These are phyloP conservation scores for Pterulicium gracile DNA, from an alignment of 1,284 basidiomycete genomes.

Conservation along the genomic window DNA sequence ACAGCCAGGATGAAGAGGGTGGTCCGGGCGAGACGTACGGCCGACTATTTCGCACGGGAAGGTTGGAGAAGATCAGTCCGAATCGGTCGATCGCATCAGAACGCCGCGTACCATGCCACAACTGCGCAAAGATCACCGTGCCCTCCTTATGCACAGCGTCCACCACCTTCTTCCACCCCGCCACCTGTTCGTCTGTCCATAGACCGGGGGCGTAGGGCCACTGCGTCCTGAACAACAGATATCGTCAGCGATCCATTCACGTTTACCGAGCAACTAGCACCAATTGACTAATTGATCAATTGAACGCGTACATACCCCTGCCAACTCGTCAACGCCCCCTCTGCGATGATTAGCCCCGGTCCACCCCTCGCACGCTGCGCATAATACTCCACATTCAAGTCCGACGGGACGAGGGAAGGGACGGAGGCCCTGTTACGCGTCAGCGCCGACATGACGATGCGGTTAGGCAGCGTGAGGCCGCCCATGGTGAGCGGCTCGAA, in stretches of 20 bases:
- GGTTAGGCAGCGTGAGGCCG: constrained; percentile 7
- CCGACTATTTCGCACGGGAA: constrained; percentile 10
- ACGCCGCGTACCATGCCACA: constrained; percentile 25
- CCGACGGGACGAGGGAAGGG: constrained; percentile 9
- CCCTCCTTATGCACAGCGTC: constrained; percentile 32
- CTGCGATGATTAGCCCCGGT: constrained; percentile 12
- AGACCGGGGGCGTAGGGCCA: constrained; percentile 23
- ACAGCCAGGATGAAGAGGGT: too few species aligned
- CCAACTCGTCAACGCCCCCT: constrained; percentile 10
- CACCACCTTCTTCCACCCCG: constrained; percentile 25
- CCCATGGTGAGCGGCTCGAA: constrained; percentile 11
- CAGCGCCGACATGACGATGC: constrained; percentile 7
- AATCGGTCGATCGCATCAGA: too few species aligned
- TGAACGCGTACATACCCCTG: constrained; percentile 9
- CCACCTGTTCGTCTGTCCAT: constrained; percentile 22
- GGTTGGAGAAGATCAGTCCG: too few species aligned
- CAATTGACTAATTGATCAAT: background rate
- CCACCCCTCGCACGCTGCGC: constrained; percentile 10
- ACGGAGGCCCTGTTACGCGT: background rate
- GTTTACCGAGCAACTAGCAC: background rate
- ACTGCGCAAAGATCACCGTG: constrained; percentile 26
- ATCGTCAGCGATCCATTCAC: background rate
- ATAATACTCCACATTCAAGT: constrained; percentile 12
- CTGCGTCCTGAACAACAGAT: constrained; percentile 17
- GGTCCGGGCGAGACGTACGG: too few species aligned